phyloP scores from a whole-genome alignment of 129 eudicot genomes.

The Pulicaria dysenterica region DNA sequence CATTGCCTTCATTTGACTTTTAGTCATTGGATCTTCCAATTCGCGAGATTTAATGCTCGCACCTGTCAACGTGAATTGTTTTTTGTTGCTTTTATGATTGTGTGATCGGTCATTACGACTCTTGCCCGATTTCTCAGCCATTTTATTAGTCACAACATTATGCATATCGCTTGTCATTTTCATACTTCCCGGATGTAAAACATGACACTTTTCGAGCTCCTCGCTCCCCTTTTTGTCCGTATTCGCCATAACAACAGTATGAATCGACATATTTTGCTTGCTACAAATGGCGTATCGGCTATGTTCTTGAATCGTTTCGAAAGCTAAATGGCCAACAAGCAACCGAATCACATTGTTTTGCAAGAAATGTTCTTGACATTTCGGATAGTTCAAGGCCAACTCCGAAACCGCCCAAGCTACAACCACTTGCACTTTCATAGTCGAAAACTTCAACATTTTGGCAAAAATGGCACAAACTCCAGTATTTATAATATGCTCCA shows the following conservation, averaged over 20 bases:
- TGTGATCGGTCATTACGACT: not conserved
- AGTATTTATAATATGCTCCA: conserved; percentile 49
- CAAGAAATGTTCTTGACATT: conserved; percentile 60
- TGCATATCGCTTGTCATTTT: conserved; percentile 30
- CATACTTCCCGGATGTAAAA: conserved; percentile 30
- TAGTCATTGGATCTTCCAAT: conserved; percentile 50
- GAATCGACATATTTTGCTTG: conserved; percentile 41
- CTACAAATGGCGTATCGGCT: conserved; percentile 48
- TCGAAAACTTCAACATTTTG: conserved; percentile 49
- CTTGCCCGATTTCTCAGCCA: conserved; percentile 24
- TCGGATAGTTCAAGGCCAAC: conserved; percentile 53
- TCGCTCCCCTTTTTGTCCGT: conserved; percentile 9
- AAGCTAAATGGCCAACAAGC: conserved; percentile 59
- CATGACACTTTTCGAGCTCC: conserved; percentile 13
- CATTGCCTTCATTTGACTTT: conserved; percentile 71
- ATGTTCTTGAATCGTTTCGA: conserved; percentile 65
- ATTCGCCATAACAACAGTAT: conserved; percentile 41
- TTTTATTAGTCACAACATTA: conserved; percentile 40
- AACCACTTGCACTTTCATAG: conserved; percentile 54
- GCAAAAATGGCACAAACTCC: conserved; percentile 55
- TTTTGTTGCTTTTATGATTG: not conserved
- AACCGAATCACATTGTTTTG: conserved; percentile 51
- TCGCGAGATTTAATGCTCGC: conserved; percentile 52
- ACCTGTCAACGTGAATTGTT: conserved; percentile 35
- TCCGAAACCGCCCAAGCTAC: conserved; percentile 71